phyloP scores from a whole-genome alignment of 768 basidiomycete genomes.

The Strobilomyces dryophilus region DNA sequence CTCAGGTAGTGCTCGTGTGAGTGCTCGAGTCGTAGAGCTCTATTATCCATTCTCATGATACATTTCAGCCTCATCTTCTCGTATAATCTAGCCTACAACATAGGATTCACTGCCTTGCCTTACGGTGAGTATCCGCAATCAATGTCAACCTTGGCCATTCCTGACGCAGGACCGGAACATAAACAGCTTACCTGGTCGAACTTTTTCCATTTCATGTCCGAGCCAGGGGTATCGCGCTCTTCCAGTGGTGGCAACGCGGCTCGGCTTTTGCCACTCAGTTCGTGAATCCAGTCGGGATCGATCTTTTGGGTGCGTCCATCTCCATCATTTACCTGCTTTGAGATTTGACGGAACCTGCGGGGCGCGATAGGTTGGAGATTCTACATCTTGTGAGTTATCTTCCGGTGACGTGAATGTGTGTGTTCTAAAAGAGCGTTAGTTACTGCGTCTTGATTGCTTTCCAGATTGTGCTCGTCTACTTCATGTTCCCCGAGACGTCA shows the following conservation, averaged over 20 bases:
- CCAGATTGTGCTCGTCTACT: background rate
- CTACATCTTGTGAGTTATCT: background rate
- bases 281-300: constrained; percentile 17
- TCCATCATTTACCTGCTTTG: background rate
- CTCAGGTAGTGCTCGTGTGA: background rate
- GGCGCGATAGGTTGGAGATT: background rate
- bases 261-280: constrained; percentile 10
- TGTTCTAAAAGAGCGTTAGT: background rate
- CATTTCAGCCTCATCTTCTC: constrained; percentile 1
- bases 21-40: background rate
- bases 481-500: constrained; percentile 2
- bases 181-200: constrained; percentile 25
- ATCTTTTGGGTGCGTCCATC: background rate
- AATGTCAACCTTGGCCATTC: background rate
- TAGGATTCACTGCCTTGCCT: background rate
- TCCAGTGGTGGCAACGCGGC: constrained; percentile 53
- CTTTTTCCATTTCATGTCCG: background rate
- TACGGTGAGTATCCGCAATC: background rate
- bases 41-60: background rate
- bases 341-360: too few relatives aligned
- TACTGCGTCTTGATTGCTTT: background rate
- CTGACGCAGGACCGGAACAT: background rate
- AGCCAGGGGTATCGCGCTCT: constrained; percentile 33
- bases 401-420: background rate
- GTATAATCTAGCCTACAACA: background rate